Base-by-base conservation (phyloP, 139 green algal species). In the Haematococcus sp. region DNA sequence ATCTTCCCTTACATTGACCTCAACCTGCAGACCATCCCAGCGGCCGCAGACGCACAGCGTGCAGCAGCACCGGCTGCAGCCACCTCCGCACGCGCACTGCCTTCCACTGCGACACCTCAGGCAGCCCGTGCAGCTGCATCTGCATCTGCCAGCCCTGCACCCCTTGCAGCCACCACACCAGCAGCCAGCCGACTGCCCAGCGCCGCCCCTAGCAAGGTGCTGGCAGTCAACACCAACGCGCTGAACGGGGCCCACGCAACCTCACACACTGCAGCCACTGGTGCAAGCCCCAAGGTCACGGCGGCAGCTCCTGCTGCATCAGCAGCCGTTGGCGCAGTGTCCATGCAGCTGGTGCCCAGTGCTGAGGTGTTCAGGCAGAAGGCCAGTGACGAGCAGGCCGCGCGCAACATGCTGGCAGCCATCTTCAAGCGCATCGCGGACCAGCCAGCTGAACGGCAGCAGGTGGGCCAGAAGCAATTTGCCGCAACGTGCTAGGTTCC, bases 1-100 rank as follows among this genome's bases (percentile, higher is more conserved):
- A 97, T 99, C 74, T 87, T 95, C 70, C 82, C 85, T 16, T 98
- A 98, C 86, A 96, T 99, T 73, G 86, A 94, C 63, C 84, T 98
- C 58, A 97, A 98, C 85, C 84, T 98, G 51, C 75, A 92, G 58
- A 49, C 40, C 40, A 49, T 49, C 40, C 40, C 40, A 7, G 40
- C 7, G 7, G 40, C 40, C 40, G 7, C 40, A 49, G 40, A 49
- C 40, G 40, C 40, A 49, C 40, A 49, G 40, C 60, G 46, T 49
- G 55, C 28, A 51, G 15, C 67, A 11, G 58, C 58, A 51, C 17
- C 58, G 7, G 9, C 69, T 15, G 17, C 52, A 51, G 5, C 46
- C 30, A 56, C 27, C 25, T 31, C 35, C 13, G 28, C 31, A 46
- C 40, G 40, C 40, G 11, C 40, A 11, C 40, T 49, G 40, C 40